These are phyloP conservation scores for Agarophyton chilense DNA, from an alignment of 23 red algal species.

Conservation along the genomic window DNA sequence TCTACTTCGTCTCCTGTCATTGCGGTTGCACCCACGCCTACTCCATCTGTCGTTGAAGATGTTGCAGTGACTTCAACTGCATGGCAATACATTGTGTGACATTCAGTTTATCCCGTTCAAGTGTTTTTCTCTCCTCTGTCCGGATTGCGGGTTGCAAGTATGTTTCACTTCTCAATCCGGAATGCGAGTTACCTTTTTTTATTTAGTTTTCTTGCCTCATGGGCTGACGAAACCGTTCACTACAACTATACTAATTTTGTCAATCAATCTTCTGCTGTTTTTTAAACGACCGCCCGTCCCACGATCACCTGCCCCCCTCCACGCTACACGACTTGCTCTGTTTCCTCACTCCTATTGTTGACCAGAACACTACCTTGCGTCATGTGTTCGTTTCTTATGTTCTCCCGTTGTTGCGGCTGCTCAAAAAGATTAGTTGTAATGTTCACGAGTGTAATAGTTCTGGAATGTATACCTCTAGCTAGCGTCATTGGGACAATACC, in stretches of 20 bases:
- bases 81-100: background rate
- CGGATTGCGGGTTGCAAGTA: background rate
- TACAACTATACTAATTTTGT: background rate
- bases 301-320: background rate
- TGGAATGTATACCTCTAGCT: background rate
- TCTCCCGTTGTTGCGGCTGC: background rate
- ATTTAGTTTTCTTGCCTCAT: background rate
- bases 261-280: background rate
- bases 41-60: background rate
- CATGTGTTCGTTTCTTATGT: background rate
- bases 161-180: background rate
- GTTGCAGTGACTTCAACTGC: background rate
- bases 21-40: background rate
- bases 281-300: background rate
- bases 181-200: no score
- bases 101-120: background rate
- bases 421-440: background rate
- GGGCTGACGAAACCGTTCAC: background rate
- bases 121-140: background rate
- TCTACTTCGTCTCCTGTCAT: background rate
- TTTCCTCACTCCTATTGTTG: background rate
- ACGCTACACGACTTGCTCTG: background rate
- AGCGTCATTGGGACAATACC: background rate
- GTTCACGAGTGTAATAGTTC: background rate
- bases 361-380: background rate